Evolutionary conservation across 306 rosid species (phyloP).

Genomic region (Vicia sativa): DNA sequence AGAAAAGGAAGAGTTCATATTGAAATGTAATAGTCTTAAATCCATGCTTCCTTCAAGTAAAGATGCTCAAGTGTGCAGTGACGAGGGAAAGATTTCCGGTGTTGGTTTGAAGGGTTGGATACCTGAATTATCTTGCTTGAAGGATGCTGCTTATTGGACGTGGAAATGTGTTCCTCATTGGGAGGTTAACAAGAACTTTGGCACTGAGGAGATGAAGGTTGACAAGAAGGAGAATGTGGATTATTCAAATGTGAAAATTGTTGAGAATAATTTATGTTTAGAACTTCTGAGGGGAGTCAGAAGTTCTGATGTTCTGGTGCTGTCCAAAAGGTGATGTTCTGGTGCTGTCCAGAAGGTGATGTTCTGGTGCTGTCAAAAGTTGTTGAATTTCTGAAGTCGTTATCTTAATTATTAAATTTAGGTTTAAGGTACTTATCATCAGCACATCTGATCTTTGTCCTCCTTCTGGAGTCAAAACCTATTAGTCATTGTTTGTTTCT

Average conservation of each 20-base stretch:
- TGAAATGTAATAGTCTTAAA: slow-evolving; percentile 64
- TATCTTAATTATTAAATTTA: no score
- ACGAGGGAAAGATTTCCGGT: slow-evolving; percentile 37
- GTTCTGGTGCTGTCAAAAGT: no score
- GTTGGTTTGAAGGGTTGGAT: slow-evolving; percentile 57
- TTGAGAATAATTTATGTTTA: no score
- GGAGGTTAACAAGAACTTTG: slow-evolving; percentile 2
- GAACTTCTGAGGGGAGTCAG: not conserved
- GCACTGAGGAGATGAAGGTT: slow-evolving; percentile 12
- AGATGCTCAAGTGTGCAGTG: slow-evolving; percentile 43
- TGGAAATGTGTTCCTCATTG: slow-evolving; percentile 13
- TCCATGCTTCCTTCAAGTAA: slow-evolving; percentile 57
- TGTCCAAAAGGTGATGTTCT: no score
- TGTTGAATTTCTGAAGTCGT: no score
- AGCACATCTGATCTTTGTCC: no score
- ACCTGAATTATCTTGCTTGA: slow-evolving; percentile 44
- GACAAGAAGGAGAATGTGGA: not conserved
- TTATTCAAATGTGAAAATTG: no score
- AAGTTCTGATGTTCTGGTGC: no score
- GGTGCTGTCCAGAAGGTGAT: no score
- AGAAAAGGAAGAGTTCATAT: slow-evolving; percentile 56
- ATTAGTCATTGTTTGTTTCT: no score
- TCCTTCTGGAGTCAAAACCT: no score
- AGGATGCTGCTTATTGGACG: slow-evolving; percentile 31
- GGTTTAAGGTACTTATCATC: no score